A percentile compares a stretch with the other conserved stretches of the same genome.
Evolutionary conservation across 2,329 filamentous ascomycete species (phyloP).

Genomic region (Graphiopsis chlorocephala): DNA sequence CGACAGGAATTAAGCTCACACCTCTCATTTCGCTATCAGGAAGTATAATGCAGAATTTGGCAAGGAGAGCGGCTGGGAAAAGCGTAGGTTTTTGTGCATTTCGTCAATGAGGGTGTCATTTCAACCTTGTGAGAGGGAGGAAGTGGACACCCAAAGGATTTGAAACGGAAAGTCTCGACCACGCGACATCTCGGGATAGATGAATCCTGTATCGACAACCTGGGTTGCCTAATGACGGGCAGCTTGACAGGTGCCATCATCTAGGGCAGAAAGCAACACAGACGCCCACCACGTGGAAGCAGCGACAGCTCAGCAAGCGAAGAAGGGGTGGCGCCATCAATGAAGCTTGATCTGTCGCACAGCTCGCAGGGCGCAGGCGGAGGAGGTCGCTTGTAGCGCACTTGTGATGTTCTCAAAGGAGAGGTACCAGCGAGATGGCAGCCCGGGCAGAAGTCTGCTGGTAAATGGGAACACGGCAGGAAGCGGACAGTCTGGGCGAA

Average conservation of each 20-base stretch:
- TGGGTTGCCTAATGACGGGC: not conserved
- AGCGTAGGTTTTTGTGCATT: not conserved
- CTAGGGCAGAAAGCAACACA: not conserved
- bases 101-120: not conserved
- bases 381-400: not conserved
- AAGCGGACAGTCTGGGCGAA: not conserved
- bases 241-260: not conserved
- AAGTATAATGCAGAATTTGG: not conserved
- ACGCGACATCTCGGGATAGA: not conserved
- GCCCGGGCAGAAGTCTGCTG: not conserved
- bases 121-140: no score
- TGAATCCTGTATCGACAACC: not conserved
- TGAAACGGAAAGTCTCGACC: not conserved
- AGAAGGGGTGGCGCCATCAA: not conserved
- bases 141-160: not conserved
- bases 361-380: not conserved
- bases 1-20: not conserved
- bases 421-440: not conserved
- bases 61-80: not conserved
- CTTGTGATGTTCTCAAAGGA: not conserved
- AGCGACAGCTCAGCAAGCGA: not conserved
- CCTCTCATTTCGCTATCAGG: not conserved
- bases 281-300: not conserved
- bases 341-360: not conserved
- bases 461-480: not conserved